Evolutionary conservation across 1,284 basidiomycete genomes (phyloP), one percentile per base, ranked within the genome.

Genomic region (Puccinia coronata): DNA sequence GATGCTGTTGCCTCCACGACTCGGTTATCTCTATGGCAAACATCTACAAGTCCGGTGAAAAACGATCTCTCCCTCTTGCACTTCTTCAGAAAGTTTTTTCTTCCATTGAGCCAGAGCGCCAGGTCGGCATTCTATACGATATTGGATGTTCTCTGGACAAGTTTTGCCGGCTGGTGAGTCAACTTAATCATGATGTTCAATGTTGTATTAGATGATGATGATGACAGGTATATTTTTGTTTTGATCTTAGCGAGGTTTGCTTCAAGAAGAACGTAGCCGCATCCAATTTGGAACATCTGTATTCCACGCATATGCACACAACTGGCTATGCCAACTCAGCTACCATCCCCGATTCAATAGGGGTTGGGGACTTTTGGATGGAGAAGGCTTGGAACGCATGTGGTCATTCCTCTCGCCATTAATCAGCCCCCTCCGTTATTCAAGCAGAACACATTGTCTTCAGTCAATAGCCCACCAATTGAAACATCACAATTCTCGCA

Each of bases 101-200:
- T 23, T 20, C n/a, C 16, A 39, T 23, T 16, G 16, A 18, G 36
- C 4, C 67, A 14, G 67, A 47, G 20, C 36, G 67, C 4, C 25
- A 11, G 8, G 16, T 70, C n/a, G 67, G 67, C 5, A 41, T 70
- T 5, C 34, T 69, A 2, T 69, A 69, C 31, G 65, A 69, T 47
- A 69, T 69, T 69, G 65, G 65, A 14, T 70, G 67, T 70, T 28
- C 23, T 3, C 14, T 70, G 47, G 67, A 70, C n/a, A 70, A 70
- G 47, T 41, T 18, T 70, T 18, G 39, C 36, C 16, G 28, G 1
- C 2, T 23, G 36, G 67, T 70, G n/a, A 2, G 67, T 70, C n/a
- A 41, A 9, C 43, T 25, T 25, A 3, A 5, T 18, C 16, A n/a
- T 70, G 20, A 57, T 57, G 11, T n/a, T 57, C 55, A 6, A 57